Percentiles rank a stretch among this genome's conserved stretches.
Conservation (phyloP, 306 rosid genomes). For the Canavalia gladiata region DNA sequence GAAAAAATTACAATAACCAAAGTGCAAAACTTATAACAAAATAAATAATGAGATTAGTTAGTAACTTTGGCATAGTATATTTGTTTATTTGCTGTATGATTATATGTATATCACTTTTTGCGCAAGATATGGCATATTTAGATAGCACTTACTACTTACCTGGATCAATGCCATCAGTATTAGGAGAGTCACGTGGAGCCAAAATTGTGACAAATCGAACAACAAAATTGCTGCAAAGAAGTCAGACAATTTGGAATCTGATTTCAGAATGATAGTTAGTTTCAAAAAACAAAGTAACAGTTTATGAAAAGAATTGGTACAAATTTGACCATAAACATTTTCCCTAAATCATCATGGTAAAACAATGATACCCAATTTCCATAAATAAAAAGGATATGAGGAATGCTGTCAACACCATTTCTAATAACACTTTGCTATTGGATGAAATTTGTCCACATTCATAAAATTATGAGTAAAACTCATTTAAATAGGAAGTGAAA, state of each 20-base stretch:
- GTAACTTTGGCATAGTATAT: background rate
- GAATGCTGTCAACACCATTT: background rate
- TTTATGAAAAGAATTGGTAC: background rate
- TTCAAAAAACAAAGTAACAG: background rate
- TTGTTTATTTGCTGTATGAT: background rate
- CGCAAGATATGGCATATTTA: background rate
- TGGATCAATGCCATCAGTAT: conserved; percentile 71
- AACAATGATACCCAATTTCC: background rate
- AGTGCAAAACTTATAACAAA: conserved; percentile 11
- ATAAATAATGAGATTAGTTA: background rate
- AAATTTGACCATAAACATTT: background rate
- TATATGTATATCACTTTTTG: background rate
- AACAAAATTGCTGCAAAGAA: conserved; percentile 76
- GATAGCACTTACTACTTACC: conserved; percentile 52
- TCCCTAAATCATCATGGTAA: conserved; percentile 5
- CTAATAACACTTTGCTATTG: background rate
- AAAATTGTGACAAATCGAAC: conserved; percentile 63
- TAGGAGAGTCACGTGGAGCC: too few species aligned
- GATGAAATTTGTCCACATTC: too few species aligned
- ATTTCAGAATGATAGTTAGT: background rate
- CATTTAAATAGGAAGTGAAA: too few species aligned
- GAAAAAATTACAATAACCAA: background rate
- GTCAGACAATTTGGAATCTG: conserved; percentile 29
- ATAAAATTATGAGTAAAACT: too few species aligned
- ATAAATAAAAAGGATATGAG: background rate